Conservation (phyloP, 2,329 filamentous ascomycete species). For the Venturia oleaginea region DNA sequence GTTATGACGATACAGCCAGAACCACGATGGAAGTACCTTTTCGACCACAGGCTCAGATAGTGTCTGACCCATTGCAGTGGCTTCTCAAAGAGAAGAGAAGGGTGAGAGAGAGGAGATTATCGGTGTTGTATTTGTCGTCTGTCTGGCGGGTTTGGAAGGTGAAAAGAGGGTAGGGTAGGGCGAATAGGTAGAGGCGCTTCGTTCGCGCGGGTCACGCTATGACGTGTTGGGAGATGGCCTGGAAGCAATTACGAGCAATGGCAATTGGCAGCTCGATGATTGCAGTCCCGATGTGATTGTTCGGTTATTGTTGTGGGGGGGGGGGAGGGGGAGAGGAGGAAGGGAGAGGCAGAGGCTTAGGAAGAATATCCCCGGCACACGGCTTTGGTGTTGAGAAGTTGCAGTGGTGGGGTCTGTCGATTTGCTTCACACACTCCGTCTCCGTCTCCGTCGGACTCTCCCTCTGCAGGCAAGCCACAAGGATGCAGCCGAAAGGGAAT, state of each 20-base stretch:
- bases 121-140: background rate
- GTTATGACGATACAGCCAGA: slow-evolving; percentile 2
- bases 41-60: slow-evolving; percentile 97
- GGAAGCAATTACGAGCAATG: background rate
- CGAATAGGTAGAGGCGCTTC: background rate
- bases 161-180: background rate
- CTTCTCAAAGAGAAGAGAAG: slow-evolving; percentile 8
- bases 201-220: background rate
- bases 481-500: slow-evolving; percentile 1
- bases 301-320: background rate
- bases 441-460: background rate
- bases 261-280: background rate
- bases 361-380: background rate
- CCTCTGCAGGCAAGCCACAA: background rate
- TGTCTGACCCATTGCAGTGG: slow-evolving; percentile 84
- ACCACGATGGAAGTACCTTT: slow-evolving; percentile 57
- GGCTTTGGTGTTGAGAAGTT: background rate
- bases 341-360: background rate
- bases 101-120: background rate
- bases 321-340: background rate
- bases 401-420: background rate
- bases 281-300: background rate
- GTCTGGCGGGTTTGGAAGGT: background rate
- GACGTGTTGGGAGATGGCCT: background rate
- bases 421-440: background rate